phyloP scores from a whole-genome alignment of 345 rosid species.

The Gossypium thurberi region DNA sequence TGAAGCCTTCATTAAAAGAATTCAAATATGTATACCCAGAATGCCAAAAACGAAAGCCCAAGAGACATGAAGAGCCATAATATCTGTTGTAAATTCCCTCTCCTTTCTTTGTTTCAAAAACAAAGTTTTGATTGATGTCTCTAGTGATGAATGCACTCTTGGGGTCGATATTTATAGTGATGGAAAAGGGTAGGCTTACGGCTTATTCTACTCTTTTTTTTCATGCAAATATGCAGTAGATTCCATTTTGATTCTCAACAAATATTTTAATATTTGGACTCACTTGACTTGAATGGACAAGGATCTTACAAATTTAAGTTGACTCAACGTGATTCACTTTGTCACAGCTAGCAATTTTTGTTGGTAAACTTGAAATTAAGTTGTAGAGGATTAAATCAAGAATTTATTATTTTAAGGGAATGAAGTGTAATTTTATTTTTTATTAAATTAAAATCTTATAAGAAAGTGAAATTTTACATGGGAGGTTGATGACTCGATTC shows the following conservation, averaged over 20 bases:
- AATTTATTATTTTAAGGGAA: no score
- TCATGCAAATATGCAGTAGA: background rate
- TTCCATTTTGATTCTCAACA: background rate
- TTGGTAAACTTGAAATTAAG: no score
- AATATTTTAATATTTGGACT: no score
- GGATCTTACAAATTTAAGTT: background rate
- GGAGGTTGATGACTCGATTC: no score
- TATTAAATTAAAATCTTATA: no score
- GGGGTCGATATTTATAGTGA: constrained; percentile 5
- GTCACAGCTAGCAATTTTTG: no score
- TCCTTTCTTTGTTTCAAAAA: background rate
- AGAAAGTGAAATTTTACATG: no score
- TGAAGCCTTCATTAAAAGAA: background rate
- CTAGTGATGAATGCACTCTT: background rate
- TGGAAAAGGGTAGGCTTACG: background rate
- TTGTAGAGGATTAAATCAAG: no score
- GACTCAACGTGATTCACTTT: background rate
- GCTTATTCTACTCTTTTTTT: background rate
- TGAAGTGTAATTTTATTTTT: no score
- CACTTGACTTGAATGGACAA: background rate
- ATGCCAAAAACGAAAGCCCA: constrained; percentile 56
- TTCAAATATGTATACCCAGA: constrained; percentile 34
- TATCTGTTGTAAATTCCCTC: background rate
- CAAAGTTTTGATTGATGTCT: background rate
- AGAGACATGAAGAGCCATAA: constrained; percentile 21